A percentile compares a stretch with the other conserved stretches of the same genome.
Conservation (phyloP, 306 rosid species). For the Fragaria iinumae region DNA sequence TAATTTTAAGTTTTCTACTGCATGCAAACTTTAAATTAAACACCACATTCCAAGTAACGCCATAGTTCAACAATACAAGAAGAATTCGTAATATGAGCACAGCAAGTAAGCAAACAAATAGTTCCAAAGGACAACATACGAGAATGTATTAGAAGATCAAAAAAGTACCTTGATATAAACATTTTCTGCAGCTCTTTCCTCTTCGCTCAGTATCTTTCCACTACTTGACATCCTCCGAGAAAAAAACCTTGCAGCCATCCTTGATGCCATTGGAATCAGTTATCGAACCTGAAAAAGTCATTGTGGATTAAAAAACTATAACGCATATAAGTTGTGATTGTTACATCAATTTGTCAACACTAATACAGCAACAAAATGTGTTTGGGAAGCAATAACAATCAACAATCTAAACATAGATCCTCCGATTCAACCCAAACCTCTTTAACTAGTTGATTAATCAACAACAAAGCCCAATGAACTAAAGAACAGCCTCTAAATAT, state of each 20-base stretch:
- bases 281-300: slow-evolving; percentile 25
- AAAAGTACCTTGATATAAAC: slow-evolving; percentile 66
- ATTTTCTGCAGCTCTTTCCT: slow-evolving; percentile 79
- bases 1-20: background rate
- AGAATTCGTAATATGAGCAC: background rate
- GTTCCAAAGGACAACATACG: background rate
- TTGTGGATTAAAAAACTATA: background rate
- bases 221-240: slow-evolving; percentile 69
- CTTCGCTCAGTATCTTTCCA: slow-evolving; percentile 79
- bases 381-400: background rate
- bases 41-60: background rate
- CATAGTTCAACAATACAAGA: background rate
- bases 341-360: background rate
- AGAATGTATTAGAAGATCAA: background rate
- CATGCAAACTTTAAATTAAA: background rate
- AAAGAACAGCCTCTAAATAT: background rate
- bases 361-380: background rate
- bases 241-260: slow-evolving; percentile 51
- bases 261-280: slow-evolving; percentile 54
- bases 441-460: background rate
- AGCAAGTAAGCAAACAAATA: slow-evolving; percentile 11
- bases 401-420: background rate
- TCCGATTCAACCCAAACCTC: too few species aligned
- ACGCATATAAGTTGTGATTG: background rate
- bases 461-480: background rate